Percentiles rank a stretch among this genome's conserved stretches.
Evolutionary conservation across 83 land plant species (phyloP).

Genomic region (Diphasiastrum complanatum): DNA sequence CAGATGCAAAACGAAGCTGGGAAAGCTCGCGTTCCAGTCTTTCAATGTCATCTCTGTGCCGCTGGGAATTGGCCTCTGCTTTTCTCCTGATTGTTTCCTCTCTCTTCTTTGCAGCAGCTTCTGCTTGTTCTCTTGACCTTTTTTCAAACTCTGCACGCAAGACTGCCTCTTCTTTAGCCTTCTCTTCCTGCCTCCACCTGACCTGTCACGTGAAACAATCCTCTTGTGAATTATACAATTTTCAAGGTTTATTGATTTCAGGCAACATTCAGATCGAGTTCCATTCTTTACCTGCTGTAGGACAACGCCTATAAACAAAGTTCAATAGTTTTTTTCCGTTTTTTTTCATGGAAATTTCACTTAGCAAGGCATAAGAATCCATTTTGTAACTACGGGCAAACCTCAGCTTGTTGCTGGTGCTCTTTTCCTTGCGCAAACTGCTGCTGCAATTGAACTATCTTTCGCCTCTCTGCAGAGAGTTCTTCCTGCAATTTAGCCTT

Average conservation of each 20-base stretch:
- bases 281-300: no score
- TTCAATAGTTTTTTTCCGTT: no score
- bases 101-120: slow-evolving; percentile 47
- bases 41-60: slow-evolving; percentile 48
- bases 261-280: no score
- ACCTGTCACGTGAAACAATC: slow-evolving; percentile 43
- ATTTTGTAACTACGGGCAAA: slow-evolving; percentile 15
- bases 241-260: no score
- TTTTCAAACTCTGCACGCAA: slow-evolving; percentile 41
- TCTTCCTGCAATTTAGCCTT: slow-evolving; percentile 63
- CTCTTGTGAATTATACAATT: no score
- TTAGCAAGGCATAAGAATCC: background rate
- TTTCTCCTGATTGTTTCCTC: slow-evolving; percentile 45
- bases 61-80: slow-evolving; percentile 56
- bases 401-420: slow-evolving; percentile 60
- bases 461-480: slow-evolving; percentile 52
- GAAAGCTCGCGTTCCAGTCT: slow-evolving; percentile 56
- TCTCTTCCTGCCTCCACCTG: slow-evolving; percentile 63
- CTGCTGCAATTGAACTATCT: slow-evolving; percentile 43
- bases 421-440: slow-evolving; percentile 57
- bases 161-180: slow-evolving; percentile 56
- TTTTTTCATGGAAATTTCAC: no score
- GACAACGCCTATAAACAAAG: no score
- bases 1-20: slow-evolving; percentile 37
- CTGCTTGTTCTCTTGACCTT: slow-evolving; percentile 57